Percentiles rank a stretch among this genome's conserved stretches.
Conservation (phyloP, 106 monocot species). For the Platanthera guangdongensis region DNA sequence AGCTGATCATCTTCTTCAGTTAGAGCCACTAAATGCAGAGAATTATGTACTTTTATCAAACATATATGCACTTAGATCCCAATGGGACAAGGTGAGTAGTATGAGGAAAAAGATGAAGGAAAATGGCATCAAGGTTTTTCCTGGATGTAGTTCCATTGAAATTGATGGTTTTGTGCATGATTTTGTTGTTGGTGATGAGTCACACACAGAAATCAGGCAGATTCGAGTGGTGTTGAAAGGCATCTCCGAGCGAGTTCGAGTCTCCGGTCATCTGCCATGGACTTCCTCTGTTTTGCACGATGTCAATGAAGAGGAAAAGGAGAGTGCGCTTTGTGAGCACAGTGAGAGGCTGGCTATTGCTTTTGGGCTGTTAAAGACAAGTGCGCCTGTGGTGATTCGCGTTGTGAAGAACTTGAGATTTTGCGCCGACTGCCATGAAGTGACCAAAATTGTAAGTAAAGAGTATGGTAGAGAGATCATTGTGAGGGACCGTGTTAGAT, state of each 20-base stretch:
- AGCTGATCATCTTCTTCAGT: slow-evolving; percentile 47
- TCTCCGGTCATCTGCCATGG: slow-evolving; percentile 56
- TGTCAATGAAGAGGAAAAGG: slow-evolving; percentile 86
- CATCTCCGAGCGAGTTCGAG: slow-evolving; percentile 39
- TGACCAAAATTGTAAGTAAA: slow-evolving; percentile 73
- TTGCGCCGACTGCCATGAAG: slow-evolving; percentile 83
- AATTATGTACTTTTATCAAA: slow-evolving; percentile 89
- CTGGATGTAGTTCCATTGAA: slow-evolving; percentile 79
- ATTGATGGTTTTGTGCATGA: slow-evolving; percentile 67
- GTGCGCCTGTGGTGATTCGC: slow-evolving; percentile 44
- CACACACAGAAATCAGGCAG: slow-evolving; percentile 67
- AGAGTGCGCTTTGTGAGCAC: slow-evolving; percentile 74
- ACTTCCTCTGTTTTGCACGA: slow-evolving; percentile 69
- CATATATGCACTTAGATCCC: slow-evolving; percentile 59
- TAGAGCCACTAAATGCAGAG: slow-evolving; percentile 73
- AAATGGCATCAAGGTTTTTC: slow-evolving; percentile 37
- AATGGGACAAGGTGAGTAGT: slow-evolving; percentile 80
- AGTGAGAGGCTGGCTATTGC: slow-evolving; percentile 96
- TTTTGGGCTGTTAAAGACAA: slow-evolving; percentile 66
- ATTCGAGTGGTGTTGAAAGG: slow-evolving; percentile 54
- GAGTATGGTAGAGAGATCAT: slow-evolving; percentile 68
- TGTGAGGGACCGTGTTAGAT: slow-evolving; percentile 75
- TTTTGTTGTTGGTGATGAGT: slow-evolving; percentile 63
- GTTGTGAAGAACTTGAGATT: slow-evolving; percentile 81
- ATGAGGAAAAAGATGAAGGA: slow-evolving; percentile 88